These are phyloP conservation scores for Quercus alba DNA, from an alignment of 306 rosid genomes.

Conservation along the genomic window DNA sequence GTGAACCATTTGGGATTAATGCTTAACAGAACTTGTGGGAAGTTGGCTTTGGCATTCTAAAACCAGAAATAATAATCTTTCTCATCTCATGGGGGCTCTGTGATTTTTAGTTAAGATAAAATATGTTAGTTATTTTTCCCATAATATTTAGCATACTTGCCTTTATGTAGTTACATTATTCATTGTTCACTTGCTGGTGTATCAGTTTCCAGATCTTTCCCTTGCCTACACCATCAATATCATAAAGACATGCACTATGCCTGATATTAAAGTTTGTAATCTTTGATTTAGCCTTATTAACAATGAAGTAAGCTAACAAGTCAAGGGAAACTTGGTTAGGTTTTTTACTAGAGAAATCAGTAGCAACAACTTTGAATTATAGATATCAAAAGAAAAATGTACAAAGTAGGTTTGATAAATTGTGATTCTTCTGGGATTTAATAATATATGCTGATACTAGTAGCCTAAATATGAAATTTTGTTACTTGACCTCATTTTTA, in stretches of 20 bases:
- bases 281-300: neutral
- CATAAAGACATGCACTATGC: too few species aligned
- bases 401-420: neutral
- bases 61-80: neutral
- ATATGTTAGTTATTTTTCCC: too few species aligned
- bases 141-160: neutral
- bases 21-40: conserved; percentile 5
- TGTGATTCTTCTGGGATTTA: neutral
- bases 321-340: neutral
- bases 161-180: neutral
- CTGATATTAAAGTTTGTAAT: neutral
- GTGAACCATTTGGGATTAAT: neutral
- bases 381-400: neutral
- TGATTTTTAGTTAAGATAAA: neutral
- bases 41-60: neutral
- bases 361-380: neutral
- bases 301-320: neutral
- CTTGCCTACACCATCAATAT: neutral
- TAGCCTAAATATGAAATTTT: neutral
- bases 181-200: neutral
- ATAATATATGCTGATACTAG: neutral
- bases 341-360: neutral
- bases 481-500: neutral
- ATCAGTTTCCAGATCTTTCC: neutral
- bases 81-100: neutral